phyloP scores from a whole-genome alignment of 2,329 filamentous ascomycete species.

The Coleophoma cylindrospora region DNA sequence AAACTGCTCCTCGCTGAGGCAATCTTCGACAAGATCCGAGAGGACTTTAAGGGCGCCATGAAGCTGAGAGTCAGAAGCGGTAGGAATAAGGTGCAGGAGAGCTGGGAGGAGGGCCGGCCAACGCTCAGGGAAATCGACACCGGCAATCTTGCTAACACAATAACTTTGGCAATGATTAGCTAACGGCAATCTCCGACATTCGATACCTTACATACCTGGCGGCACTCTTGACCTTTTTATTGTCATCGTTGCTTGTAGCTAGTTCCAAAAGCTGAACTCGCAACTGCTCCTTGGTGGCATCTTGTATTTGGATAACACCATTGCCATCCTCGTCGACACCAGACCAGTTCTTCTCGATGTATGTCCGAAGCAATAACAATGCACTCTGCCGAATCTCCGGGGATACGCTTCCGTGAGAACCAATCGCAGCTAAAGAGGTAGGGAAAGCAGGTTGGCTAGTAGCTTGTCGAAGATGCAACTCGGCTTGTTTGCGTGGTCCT shows the following conservation, averaged over 20 bases:
- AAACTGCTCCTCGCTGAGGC: conserved; percentile 91
- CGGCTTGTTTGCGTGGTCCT: conserved; percentile 76
- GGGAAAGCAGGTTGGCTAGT: conserved; percentile 63
- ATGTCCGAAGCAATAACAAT: conserved; percentile 72
- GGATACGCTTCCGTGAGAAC: conserved; percentile 67
- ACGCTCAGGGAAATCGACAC: conserved; percentile 86
- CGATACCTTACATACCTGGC: conserved; percentile 58
- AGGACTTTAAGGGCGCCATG: conserved; percentile 89
- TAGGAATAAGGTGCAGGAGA: conserved; percentile 71
- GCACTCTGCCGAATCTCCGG: conserved; percentile 78
- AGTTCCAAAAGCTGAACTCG: conserved; percentile 72
- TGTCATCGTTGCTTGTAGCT: conserved; percentile 62
- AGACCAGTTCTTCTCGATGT: conserved; percentile 83
- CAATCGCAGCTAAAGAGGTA: conserved; percentile 74
- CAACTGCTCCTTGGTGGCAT: conserved; percentile 69
- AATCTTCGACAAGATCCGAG: conserved; percentile 85
- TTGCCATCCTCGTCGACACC: conserved; percentile 60
- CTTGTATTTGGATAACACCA: conserved; percentile 59
- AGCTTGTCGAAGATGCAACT: conserved; percentile 46
- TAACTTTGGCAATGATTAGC: conserved; percentile 37
- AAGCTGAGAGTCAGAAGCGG: conserved; percentile 71
- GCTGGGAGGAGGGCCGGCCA: conserved; percentile 88
- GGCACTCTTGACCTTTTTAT: conserved; percentile 83
- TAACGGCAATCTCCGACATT: not conserved
- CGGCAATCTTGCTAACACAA: conserved; percentile 89